phyloP scores from a whole-genome alignment of 75 land plant species.

The Picea sitchensis region DNA sequence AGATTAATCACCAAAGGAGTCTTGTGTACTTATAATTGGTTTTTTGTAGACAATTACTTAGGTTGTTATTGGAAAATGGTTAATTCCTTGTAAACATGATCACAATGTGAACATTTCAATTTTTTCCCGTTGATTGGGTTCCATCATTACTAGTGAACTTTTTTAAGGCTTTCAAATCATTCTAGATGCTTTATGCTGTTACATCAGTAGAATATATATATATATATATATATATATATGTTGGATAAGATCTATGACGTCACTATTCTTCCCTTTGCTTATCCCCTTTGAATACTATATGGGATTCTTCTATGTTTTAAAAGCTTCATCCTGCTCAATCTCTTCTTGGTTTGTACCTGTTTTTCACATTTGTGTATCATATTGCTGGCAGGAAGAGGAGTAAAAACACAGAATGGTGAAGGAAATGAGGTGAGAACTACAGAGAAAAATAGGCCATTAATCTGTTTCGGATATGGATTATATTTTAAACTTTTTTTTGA shows the following conservation, averaged over 20 bases:
- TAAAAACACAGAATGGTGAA: constrained; percentile 30
- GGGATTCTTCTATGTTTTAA: background rate
- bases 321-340: background rate
- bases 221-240: background rate
- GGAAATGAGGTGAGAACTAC: constrained; percentile 21
- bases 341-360: background rate
- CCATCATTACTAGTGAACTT: background rate
- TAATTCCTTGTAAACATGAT: too few species aligned
- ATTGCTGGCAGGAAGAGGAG: constrained; percentile 34
- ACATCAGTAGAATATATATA: background rate
- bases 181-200: background rate
- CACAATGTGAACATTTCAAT: too few species aligned
- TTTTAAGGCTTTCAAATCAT: background rate
- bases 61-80: too few species aligned
- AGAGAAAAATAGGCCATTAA: background rate
- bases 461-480: background rate
- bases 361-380: background rate
- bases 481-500: background rate
- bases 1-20: too few species aligned
- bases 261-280: background rate
- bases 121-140: background rate
- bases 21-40: too few species aligned
- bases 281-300: background rate
- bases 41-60: too few species aligned
- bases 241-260: background rate